Base-by-base conservation (phyloP, 2,329 filamentous ascomycete genomes). In the Ophiocordyceps sinensis region DNA sequence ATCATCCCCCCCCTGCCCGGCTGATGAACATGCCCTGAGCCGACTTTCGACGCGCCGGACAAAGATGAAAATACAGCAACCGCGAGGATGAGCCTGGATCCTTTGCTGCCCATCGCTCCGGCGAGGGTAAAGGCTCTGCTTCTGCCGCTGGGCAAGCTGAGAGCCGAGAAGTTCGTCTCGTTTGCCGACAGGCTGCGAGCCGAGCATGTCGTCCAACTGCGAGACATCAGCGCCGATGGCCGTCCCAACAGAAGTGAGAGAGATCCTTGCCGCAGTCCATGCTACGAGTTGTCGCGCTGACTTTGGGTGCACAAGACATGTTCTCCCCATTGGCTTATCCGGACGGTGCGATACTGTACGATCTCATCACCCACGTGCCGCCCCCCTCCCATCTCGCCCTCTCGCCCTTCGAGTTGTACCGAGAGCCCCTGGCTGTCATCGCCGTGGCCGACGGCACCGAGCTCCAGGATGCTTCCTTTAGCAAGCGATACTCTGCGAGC, bases 311-410 rank as follows among this genome's bases (percentile, higher is more conserved):
- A 17, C 6, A 9, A 94, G 87, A 86, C 62, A 88, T 91, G 79
- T 95, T 96, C 63, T 94, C 86, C 44, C 89, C 89, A 34, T 67
- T 91, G 53, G 85, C 83, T 13, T 94, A 91, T 60, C 87, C 86
- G 11, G 75, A 79, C 50, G 89, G 89, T 45, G 79, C 80, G 53
- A 82, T 96, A 45, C 73, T 95, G 52, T 95, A 91, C 70, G 83
- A 94, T 58, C 73, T 95, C 46, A 79, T 83, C 43, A 86, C 84
- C 45, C 81, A 86, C 53, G 69, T 82, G 42, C 82, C 86, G 21
- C 79, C 84, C n/a, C 72, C 79, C 28, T 85, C 85, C 28, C 85
- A 94, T 56, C 68, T 85, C 36, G 74, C 85, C 17, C 65, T 94
- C 34, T 82, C 82, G 31, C 88, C 91, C 1, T 95, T 95, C 66